These are phyloP conservation scores for Clarireedia paspali DNA, from an alignment of 2,329 filamentous ascomycete genomes.

Conservation along the genomic window DNA sequence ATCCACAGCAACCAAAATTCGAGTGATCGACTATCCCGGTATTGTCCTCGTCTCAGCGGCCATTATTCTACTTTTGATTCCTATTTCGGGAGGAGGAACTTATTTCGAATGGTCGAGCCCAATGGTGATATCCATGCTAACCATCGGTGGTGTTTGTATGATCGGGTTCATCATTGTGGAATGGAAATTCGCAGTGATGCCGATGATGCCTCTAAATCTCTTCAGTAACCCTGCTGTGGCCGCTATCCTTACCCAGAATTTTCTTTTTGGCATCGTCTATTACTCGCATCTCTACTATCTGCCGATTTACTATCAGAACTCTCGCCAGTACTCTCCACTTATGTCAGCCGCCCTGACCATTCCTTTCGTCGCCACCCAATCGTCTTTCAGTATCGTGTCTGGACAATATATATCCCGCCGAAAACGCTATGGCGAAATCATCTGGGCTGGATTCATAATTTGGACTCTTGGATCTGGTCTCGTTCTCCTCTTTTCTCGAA, in stretches of 20 bases:
- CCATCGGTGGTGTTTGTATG: slow-evolving; percentile 38
- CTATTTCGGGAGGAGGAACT: slow-evolving; percentile 52
- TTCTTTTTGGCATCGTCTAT: slow-evolving; percentile 52
- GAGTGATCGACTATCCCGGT: slow-evolving; percentile 52
- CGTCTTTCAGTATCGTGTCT: slow-evolving; percentile 38
- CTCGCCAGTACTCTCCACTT: slow-evolving; percentile 26
- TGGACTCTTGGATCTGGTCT: slow-evolving; percentile 45
- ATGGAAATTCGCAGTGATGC: slow-evolving; percentile 45
- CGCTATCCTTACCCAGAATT: slow-evolving; percentile 49
- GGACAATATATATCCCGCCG: slow-evolving; percentile 50
- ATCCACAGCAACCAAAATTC: slow-evolving; percentile 39
- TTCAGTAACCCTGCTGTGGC: slow-evolving; percentile 46
- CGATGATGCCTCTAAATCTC: slow-evolving; percentile 50
- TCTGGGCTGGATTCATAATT: slow-evolving; percentile 34
- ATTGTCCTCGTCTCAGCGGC: slow-evolving; percentile 45
- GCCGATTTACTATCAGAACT: slow-evolving; percentile 55
- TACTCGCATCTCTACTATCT: slow-evolving; percentile 52
- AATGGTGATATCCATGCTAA: slow-evolving; percentile 52
- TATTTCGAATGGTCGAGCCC: slow-evolving; percentile 49
- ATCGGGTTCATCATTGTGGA: slow-evolving; percentile 46
- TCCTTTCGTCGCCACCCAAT: slow-evolving; percentile 42
- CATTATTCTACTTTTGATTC: slow-evolving; percentile 54
- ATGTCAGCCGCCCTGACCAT: slow-evolving; percentile 45
- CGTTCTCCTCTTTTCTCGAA: slow-evolving; percentile 39
- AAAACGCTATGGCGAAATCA: slow-evolving; percentile 51